These are phyloP conservation scores for Sporisorium reilianum DNA, from an alignment of 1,284 basidiomycete species.

Conservation along the genomic window DNA sequence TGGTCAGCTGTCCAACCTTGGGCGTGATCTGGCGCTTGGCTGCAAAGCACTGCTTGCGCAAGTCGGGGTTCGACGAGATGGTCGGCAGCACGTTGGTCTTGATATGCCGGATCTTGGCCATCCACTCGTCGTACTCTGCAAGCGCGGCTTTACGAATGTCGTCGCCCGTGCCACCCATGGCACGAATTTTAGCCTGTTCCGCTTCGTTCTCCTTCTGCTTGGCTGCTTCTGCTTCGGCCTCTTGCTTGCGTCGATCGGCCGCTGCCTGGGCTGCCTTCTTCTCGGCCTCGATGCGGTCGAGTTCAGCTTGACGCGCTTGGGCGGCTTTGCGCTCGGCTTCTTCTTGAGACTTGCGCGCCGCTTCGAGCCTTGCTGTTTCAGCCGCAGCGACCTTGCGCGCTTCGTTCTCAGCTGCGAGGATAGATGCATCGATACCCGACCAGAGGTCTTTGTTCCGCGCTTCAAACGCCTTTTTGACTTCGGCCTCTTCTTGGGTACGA, in stretches of 20 bases:
- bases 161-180: constrained; percentile 46
- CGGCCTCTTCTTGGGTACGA: constrained; percentile 50
- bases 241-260: constrained; percentile 29
- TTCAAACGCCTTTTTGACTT: constrained; percentile 60
- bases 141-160: constrained; percentile 46
- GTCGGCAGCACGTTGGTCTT: constrained; percentile 80
- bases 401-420: constrained; percentile 59
- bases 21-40: constrained; percentile 87
- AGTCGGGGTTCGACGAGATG: constrained; percentile 77
- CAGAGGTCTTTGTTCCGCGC: constrained; percentile 61
- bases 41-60: constrained; percentile 71
- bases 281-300: constrained; percentile 56
- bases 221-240: constrained; percentile 38
- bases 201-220: constrained; percentile 49
- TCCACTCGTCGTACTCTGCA: constrained; percentile 55
- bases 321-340: constrained; percentile 59
- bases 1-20: constrained; percentile 91
- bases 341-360: constrained; percentile 54
- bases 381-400: constrained; percentile 46
- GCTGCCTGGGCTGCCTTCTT: constrained; percentile 52
- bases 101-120: constrained; percentile 73
- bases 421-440: constrained; percentile 63
- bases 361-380: constrained; percentile 56
- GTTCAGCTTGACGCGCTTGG: constrained; percentile 55
- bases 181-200: constrained; percentile 29